Evolutionary conservation across 768 basidiomycete species (phyloP).

Genomic region (Dictyophora rubrovolvata): DNA sequence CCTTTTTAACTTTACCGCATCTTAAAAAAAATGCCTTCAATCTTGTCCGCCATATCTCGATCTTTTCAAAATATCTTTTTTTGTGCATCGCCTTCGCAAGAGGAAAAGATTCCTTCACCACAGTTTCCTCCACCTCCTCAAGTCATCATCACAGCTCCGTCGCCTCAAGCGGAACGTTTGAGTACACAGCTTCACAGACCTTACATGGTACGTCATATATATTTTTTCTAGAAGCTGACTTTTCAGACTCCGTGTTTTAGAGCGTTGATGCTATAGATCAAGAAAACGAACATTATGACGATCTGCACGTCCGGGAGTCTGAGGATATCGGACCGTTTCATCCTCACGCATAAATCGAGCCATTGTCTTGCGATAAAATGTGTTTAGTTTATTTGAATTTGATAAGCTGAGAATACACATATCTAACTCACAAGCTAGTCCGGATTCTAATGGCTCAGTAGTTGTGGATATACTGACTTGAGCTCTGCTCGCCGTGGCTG

Average conservation of each 20-base stretch:
- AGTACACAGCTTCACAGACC: neutral
- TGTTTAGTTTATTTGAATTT: too few species aligned
- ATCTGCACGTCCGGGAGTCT: slow-evolving; percentile 43
- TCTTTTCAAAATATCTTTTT: neutral
- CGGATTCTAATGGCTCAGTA: too few species aligned
- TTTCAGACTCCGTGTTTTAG: slow-evolving; percentile 13
- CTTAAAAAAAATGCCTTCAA: slow-evolving; percentile 1
- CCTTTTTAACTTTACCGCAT: neutral
- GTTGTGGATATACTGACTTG: too few species aligned
- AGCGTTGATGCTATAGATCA: slow-evolving; percentile 42
- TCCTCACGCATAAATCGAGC: too few species aligned
- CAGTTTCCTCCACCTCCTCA: neutral
- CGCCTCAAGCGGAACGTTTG: neutral
- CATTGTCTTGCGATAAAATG: too few species aligned
- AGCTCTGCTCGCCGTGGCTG: too few species aligned
- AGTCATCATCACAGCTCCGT: neutral
- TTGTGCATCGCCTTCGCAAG: neutral
- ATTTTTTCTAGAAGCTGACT: too few species aligned
- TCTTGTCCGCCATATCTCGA: slow-evolving; percentile 12
- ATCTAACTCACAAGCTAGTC: too few species aligned
- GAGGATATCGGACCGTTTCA: slow-evolving; percentile 57
- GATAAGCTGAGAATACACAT: too few species aligned
- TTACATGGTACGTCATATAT: neutral
- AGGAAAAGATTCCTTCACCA: neutral
- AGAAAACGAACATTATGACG: slow-evolving; percentile 53